Percentiles rank a stretch among this genome's conserved stretches.
These are phyloP conservation scores for Podochytrium sp. DNA, from an alignment of 192 early-diverging fungal genomes.

Conservation along the genomic window DNA sequence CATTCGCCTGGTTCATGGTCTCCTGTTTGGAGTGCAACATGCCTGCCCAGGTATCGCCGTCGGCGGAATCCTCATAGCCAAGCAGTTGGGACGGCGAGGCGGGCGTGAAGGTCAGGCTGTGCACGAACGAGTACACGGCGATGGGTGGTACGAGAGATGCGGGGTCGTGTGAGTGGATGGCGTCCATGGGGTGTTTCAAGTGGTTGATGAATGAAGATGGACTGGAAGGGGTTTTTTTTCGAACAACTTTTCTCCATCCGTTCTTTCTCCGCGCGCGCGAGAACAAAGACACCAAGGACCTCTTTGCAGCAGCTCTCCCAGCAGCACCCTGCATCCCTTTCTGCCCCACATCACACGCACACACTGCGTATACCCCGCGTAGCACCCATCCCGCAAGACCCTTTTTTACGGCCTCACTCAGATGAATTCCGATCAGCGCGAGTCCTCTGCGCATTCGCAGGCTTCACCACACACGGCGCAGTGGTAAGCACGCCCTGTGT, in stretches of 20 bases:
- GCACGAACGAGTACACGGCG: conserved; percentile 24
- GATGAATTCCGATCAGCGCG: not conserved
- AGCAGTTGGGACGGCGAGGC: not conserved
- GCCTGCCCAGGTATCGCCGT: not conserved
- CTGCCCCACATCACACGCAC: too few relatives aligned
- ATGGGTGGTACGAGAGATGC: not conserved
- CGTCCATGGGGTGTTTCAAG: conserved; percentile 9
- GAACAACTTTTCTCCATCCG: too few relatives aligned
- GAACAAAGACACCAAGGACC: too few relatives aligned
- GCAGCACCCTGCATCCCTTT: too few relatives aligned
- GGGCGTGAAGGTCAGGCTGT: not conserved
- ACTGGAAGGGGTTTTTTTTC: too few relatives aligned
- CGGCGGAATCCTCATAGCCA: not conserved
- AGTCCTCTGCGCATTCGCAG: not conserved
- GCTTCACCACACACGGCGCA: not conserved
- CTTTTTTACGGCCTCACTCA: not conserved
- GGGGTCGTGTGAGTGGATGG: not conserved
- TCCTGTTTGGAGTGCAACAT: not conserved
- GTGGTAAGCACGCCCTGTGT: too few relatives aligned
- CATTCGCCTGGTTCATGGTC: not conserved
- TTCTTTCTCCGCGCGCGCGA: too few relatives aligned
- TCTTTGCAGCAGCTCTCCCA: too few relatives aligned
- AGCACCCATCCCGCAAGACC: too few relatives aligned
- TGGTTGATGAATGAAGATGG: too few relatives aligned
- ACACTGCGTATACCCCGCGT: too few relatives aligned